Evolutionary conservation across 164 flowering plant species (phyloP), one percentile per base, ranked within the genome.

Genomic region (Malania oleifera): DNA sequence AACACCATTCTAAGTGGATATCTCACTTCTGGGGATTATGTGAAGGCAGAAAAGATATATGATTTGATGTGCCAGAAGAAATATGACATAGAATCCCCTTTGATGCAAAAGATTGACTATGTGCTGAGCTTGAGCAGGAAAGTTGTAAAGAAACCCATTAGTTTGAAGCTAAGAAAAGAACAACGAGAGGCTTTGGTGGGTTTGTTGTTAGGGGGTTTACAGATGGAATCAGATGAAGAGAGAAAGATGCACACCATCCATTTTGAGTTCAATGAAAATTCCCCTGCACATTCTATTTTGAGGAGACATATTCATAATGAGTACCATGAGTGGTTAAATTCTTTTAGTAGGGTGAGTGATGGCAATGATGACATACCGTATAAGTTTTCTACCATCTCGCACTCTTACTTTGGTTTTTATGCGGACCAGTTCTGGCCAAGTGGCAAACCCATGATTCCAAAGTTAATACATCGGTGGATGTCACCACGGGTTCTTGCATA

Each of bases 401-500:
- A 88, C 59, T 44, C 87, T 29, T 71, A 64, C 56, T 95, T 95
- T 70, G 83, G 77, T 29, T 88, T 91, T 65, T 95, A 78, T 64
- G 97, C 93, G 10, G 87, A 91, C 18, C 95, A 86, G 65, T 91
- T 91, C 57, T 78, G 85, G 81, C 82, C 90, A 12, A 73, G 64
- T 37, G 86, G 83, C 12, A 61, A 52, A 12, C 78, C 74, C 1
- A 59, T 57, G 60, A 67, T 89, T 59, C 99, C 97, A 26, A 90
- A 82, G 64, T 78, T 95, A 38, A 79, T 95, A 62, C 86, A 89
- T 63, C 77, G 99, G 39, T 91, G 99, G 99, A 57, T 95, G 57
- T 88, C 97, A 52, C 91, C 99, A 7, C 78, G 81, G 31, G 91
- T 71, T 62, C 84, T 91, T 76, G 97, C 96, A 13, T 89, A 91